Evolutionary conservation across 257 asterid genomes (phyloP), one percentile per base, ranked within the genome.

Genomic region (Leptodermis oblonga): DNA sequence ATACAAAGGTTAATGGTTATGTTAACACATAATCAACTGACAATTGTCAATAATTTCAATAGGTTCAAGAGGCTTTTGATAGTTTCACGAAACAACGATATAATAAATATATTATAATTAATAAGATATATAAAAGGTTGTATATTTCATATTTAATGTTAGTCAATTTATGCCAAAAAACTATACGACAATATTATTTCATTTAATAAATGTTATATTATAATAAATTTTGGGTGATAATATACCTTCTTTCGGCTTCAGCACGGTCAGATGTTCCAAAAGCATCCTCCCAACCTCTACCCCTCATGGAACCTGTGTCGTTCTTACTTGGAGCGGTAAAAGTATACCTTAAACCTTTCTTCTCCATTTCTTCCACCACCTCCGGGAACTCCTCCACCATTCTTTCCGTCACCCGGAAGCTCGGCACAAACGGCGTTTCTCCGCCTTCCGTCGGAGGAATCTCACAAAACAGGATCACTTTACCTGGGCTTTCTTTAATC

Each of bases 241-340:
- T 0, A 0, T 71, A 83, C 97, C 94, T 86, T 72, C 37, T 86
- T 83, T 88, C 94, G 1, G 97, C 97, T 77, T 86, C 97, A 0
- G 30, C 70, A 11, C 78, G 94, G 70, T 90, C 97, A 0, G 89
- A 76, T 69, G 97, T 86, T 61, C 78, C 94, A 12, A 90, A 86
- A 26, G 97, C 84, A 54, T 90, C 94, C 26, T 90, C 83, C 97
- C 96, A 90, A n/a, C 97, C 97, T 37, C 96, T 87, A 18, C 96
- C 97, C 71, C 96, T 86, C 96, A 90, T 88, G 25, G 97, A 88
- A 7, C 79, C 70, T 0, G 78, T 79, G 20, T 85, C 74, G 62
- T 85, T 82, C 10, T 84, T 85, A 72, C 94, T 88, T 8, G 81
- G 87, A 65, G 97, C 87, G 0, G 81, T 85, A 78, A 90, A 90